Evolutionary conservation across 768 basidiomycete species (phyloP).

Genomic region (Pholiota microspora): DNA sequence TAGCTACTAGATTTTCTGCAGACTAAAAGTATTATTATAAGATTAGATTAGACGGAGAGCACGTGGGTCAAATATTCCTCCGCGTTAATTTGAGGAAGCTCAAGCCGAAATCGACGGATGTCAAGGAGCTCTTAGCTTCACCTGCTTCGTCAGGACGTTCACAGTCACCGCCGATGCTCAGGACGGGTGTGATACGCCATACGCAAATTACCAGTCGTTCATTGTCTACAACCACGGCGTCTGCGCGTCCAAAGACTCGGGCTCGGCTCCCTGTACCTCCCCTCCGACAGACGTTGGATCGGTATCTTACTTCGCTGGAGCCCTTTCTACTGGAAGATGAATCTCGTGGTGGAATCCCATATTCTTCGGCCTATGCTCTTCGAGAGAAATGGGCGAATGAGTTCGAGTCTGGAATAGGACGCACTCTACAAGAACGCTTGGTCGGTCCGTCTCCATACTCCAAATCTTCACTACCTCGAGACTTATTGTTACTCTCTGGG

Average conservation of each 20-base stretch:
- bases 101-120: background rate
- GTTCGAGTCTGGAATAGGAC: slow-evolving; percentile 71
- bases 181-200: slow-evolving; percentile 18
- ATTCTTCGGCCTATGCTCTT: slow-evolving; percentile 48
- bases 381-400: slow-evolving; percentile 62
- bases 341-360: slow-evolving; percentile 49
- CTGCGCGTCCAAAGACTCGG: slow-evolving; percentile 30
- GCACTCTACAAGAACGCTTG: slow-evolving; percentile 67
- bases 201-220: slow-evolving; percentile 19
- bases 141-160: background rate
- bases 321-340: slow-evolving; percentile 82
- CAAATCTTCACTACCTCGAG: slow-evolving; percentile 1
- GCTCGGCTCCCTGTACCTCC: slow-evolving; percentile 84
- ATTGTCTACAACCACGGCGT: slow-evolving; percentile 16
- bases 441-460: slow-evolving; percentile 49
- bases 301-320: slow-evolving; percentile 74
- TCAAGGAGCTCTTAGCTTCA: no score
- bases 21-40: no score
- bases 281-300: slow-evolving; percentile 69
- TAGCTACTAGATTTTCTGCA: no score
- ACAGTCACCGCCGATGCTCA: slow-evolving; percentile 18
- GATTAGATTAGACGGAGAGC: background rate
- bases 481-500: slow-evolving; percentile 14
- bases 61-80: background rate
- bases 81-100: background rate